Evolutionary conservation across 1,284 basidiomycete species (phyloP).

Genomic region (Boletus mariae): DNA sequence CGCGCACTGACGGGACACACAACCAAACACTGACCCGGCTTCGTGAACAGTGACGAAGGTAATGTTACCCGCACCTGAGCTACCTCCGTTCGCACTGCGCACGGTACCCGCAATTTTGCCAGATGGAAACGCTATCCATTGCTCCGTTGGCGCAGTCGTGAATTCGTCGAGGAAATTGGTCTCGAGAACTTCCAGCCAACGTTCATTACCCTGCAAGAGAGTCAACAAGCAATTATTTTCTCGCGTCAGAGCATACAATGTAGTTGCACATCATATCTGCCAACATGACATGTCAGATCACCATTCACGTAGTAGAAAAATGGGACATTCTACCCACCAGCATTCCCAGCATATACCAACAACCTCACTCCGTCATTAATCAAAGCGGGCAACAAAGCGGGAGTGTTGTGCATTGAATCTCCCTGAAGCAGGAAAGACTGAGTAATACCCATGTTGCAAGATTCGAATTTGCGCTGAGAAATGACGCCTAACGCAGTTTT

Average conservation of each 20-base stretch:
- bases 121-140: conserved; percentile 51
- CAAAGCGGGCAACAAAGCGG: conserved; percentile 60
- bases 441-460: conserved; percentile 49
- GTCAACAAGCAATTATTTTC: conserved; percentile 22
- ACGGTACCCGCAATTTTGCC: conserved; percentile 53
- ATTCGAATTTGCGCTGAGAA: conserved; percentile 45
- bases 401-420: conserved; percentile 67
- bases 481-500: conserved; percentile 65
- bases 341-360: conserved; percentile 71
- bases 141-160: conserved; percentile 44
- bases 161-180: conserved; percentile 66
- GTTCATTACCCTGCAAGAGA: conserved; percentile 57
- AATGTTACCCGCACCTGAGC: conserved; percentile 65
- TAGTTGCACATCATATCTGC: conserved; percentile 81
- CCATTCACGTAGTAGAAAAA: neutral
- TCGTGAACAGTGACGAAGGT: conserved; percentile 72
- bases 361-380: conserved; percentile 68
- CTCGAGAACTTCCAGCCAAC: conserved; percentile 64
- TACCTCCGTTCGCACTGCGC: conserved; percentile 58
- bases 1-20: neutral
- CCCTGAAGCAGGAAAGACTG: conserved; percentile 59
- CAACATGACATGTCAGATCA: conserved; percentile 1
- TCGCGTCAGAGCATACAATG: conserved; percentile 42
- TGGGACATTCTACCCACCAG: conserved; percentile 36
- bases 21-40: conserved; percentile 55